phyloP scores from a whole-genome alignment of 257 asterid species.

The Eucommia ulmoides region DNA sequence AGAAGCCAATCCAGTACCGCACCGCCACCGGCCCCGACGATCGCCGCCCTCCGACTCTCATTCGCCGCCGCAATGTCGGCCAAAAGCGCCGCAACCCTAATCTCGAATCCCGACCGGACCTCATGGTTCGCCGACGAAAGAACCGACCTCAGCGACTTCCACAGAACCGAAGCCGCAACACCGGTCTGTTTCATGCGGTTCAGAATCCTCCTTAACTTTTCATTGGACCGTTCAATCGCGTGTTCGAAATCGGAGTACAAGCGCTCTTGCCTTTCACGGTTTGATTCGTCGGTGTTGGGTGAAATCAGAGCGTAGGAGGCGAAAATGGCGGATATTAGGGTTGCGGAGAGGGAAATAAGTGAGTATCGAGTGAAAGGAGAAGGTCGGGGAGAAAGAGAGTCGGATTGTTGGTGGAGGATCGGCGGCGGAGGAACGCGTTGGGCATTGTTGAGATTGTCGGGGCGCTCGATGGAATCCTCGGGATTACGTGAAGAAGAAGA shows the following conservation, averaged over 20 bases:
- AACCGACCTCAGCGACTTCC: slow-evolving; percentile 86
- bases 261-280: slow-evolving; percentile 5
- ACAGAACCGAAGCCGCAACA: slow-evolving; percentile 76
- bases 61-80: slow-evolving; percentile 95
- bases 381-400: slow-evolving; percentile 3
- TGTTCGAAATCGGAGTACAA: slow-evolving; percentile 39
- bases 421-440: slow-evolving; percentile 17
- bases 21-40: slow-evolving; percentile 94
- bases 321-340: slow-evolving; percentile 24
- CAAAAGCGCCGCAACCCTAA: slow-evolving; percentile 82
- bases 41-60: slow-evolving; percentile 80
- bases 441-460: slow-evolving; percentile 15
- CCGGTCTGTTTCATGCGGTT: slow-evolving; percentile 75
- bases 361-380: slow-evolving; percentile 14
- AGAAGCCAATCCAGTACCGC: slow-evolving; percentile 90
- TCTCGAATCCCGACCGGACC: slow-evolving; percentile 90
- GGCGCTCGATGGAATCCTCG: slow-evolving; percentile 9
- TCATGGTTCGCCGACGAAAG: slow-evolving; percentile 94
- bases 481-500: slow-evolving; percentile 11
- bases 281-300: slow-evolving; percentile 11
- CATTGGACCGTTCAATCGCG: slow-evolving; percentile 45
- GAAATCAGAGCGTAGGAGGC: slow-evolving; percentile 28
- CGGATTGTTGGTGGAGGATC: slow-evolving; percentile 7
- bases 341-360: slow-evolving; percentile 38
- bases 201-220: slow-evolving; percentile 35